phyloP scores from a whole-genome alignment of 1,284 basidiomycete genomes.

The Erythrobasidium hasegawianum region DNA sequence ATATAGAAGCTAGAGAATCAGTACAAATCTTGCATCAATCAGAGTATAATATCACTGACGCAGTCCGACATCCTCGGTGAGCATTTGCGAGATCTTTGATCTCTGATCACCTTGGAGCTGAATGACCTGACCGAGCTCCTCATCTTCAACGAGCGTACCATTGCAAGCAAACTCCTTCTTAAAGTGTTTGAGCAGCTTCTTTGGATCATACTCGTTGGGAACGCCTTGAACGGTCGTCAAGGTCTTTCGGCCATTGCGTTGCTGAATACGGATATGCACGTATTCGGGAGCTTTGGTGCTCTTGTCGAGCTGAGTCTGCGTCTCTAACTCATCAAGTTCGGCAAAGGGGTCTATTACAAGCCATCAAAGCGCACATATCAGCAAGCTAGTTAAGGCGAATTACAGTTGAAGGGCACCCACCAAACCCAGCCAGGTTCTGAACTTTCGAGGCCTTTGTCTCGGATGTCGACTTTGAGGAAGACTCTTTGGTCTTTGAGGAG shows the following conservation, averaged over 20 bases:
- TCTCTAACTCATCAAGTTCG: conserved; percentile 32
- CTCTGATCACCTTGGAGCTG: conserved; percentile 99
- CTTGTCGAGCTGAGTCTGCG: conserved; percentile 32
- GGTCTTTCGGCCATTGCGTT: conserved; percentile 98
- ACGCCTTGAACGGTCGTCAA: conserved; percentile 96
- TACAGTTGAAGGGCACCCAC: conserved; percentile 1
- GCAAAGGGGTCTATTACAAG: conserved; percentile 31
- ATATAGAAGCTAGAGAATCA: conserved; percentile 48
- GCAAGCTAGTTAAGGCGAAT: no score
- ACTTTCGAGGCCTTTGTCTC: conserved; percentile 10
- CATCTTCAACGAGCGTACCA: conserved; percentile 93
- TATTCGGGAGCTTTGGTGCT: conserved; percentile 38
- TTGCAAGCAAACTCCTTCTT: conserved; percentile 96
- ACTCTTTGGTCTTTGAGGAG: conserved; percentile 30
- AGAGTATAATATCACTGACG: no score
- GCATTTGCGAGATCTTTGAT: conserved; percentile 80
- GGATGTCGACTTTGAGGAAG: conserved; percentile 17
- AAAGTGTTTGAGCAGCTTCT: conserved; percentile 98
- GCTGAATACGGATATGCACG: conserved; percentile 71
- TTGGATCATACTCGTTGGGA: conserved; percentile 92
- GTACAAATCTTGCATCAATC: no score
- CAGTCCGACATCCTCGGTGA: conserved; percentile 59
- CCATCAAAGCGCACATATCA: no score
- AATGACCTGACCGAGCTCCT: conserved; percentile 95
- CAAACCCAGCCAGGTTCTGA: conserved; percentile 32